Conservation (phyloP, 1,139 yeast genomes). For the Scheffersomyces quercinus region DNA sequence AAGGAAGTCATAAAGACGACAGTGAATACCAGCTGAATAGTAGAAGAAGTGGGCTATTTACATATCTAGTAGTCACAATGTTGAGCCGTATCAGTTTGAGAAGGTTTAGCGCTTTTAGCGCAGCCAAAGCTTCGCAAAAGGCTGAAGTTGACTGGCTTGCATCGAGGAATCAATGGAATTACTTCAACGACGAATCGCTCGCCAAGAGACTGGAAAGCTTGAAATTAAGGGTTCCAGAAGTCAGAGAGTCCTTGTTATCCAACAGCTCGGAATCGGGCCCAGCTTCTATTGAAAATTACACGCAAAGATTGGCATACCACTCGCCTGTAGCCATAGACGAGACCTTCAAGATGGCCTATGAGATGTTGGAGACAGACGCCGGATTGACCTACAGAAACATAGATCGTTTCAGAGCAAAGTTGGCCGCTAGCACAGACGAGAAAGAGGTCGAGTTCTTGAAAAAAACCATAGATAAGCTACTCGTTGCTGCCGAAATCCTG, state of each 20-base stretch:
- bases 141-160: slow-evolving; percentile 1
- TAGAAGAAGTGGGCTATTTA: too few species aligned
- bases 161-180: too few species aligned
- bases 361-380: slow-evolving; percentile 53
- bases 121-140: slow-evolving; percentile 10
- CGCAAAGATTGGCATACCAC: slow-evolving; percentile 43
- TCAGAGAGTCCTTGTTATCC: slow-evolving; percentile 35
- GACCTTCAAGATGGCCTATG: slow-evolving; percentile 69
- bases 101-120: slow-evolving; percentile 6
- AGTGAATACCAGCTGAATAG: too few species aligned
- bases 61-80: too few species aligned
- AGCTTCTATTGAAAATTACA: slow-evolving; percentile 21
- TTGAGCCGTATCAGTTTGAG: slow-evolving; percentile 5
- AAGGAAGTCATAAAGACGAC: too few species aligned
- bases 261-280: slow-evolving; percentile 36
- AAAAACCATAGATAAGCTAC: slow-evolving; percentile 22
- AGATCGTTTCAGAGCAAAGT: slow-evolving; percentile 11
- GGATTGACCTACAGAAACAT: slow-evolving; percentile 19
- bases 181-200: too few species aligned
- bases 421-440: slow-evolving; percentile 7
- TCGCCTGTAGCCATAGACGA: slow-evolving; percentile 72
- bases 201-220: slow-evolving; percentile 41
- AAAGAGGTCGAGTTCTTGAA: slow-evolving; percentile 7
- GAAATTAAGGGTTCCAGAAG: slow-evolving; percentile 28
- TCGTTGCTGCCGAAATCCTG: slow-evolving; percentile 53